These are phyloP conservation scores for Coemansia furcata DNA, from an alignment of 192 early-diverging fungal species.

Conservation along the genomic window DNA sequence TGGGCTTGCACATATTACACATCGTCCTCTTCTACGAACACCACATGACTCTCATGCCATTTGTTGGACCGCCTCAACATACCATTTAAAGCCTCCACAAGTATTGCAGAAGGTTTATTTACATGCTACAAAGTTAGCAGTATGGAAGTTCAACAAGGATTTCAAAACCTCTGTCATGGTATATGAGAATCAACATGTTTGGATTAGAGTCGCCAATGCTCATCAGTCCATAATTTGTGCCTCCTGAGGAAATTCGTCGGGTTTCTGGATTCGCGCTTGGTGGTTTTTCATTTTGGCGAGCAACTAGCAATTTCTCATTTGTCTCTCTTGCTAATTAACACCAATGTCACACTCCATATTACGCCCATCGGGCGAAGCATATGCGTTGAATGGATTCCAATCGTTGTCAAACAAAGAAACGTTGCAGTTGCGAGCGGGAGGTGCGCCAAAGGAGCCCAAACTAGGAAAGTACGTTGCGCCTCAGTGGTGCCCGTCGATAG, in stretches of 20 bases:
- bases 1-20: no score
- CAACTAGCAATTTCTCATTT: not conserved
- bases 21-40: no score
- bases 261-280: no score
- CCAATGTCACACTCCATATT: not conserved
- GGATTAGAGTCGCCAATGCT: not conserved
- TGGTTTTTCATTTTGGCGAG: not conserved
- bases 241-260: no score
- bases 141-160: no score
- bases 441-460: slow-evolving; percentile 4
- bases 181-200: no score
- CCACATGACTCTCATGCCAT: no score
- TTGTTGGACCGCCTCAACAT: no score
- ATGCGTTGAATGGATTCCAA: slow-evolving; percentile 23
- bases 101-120: no score
- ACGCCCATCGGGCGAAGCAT: not conserved
- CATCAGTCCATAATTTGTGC: not conserved
- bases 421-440: slow-evolving; percentile 25
- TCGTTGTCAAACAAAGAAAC: slow-evolving; percentile 27
- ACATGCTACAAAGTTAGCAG: no score
- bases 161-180: no score
- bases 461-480: slow-evolving; percentile 15
- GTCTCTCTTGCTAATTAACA: not conserved
- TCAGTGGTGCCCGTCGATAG: slow-evolving; percentile 35
- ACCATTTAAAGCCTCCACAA: no score